A percentile compares a stretch with the other conserved stretches of the same genome.
These are phyloP conservation scores for Epithele typhae DNA, from an alignment of 768 basidiomycete species.

Conservation along the genomic window DNA sequence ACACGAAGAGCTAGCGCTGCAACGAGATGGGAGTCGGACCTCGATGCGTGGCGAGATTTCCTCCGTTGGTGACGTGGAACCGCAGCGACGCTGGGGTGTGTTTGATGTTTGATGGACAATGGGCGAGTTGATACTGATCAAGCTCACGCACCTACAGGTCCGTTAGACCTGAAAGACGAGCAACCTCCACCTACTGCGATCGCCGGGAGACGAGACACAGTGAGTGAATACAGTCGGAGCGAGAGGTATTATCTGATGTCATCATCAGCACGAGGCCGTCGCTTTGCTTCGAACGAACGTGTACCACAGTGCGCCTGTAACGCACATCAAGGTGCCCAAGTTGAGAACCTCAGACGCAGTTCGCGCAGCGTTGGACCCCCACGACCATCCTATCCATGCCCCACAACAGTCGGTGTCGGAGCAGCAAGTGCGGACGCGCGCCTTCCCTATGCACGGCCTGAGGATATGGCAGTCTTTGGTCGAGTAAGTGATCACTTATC, in stretches of 20 bases:
- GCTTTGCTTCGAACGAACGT: constrained; percentile 53
- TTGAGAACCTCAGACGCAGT: constrained; percentile 40
- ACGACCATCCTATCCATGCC: constrained; percentile 41
- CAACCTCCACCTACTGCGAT: constrained; percentile 69
- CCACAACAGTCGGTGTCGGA: constrained; percentile 56
- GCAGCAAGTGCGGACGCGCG: constrained; percentile 39
- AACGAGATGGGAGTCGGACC: constrained; percentile 2
- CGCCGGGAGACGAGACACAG: constrained; percentile 66
- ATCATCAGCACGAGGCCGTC: constrained; percentile 46
- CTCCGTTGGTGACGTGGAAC: constrained; percentile 16
- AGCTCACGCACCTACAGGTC: constrained; percentile 38
- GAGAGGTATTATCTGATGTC: no score
- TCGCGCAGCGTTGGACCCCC: constrained; percentile 44
- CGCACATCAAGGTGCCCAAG: constrained; percentile 49
- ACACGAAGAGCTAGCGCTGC: constrained; percentile 13
- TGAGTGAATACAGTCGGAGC: constrained; percentile 23
- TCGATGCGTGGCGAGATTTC: constrained; percentile 9
- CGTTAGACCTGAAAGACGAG: constrained; percentile 61
- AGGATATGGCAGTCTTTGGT: constrained; percentile 51
- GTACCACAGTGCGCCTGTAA: constrained; percentile 50
- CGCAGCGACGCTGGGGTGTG: constrained; percentile 23
- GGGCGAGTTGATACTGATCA: not conserved
- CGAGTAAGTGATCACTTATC: constrained; percentile 30
- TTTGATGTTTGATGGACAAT: not conserved
- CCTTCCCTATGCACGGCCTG: constrained; percentile 49